Evolutionary conservation across 805 yeast genomes (phyloP).

Genomic region (Millerozyma miso): DNA sequence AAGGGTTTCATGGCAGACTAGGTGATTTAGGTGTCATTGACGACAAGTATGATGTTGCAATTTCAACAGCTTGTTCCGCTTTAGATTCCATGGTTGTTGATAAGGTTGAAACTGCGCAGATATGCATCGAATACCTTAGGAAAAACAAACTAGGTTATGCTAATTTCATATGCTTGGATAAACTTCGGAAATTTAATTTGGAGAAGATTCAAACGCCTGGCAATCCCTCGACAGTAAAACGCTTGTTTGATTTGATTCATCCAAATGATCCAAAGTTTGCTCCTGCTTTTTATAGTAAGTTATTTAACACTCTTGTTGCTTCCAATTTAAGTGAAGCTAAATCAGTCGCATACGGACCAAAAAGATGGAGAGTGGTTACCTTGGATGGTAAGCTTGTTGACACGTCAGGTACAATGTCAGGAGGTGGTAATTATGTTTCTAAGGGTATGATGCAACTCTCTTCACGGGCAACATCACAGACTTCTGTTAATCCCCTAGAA

Average conservation of each 20-base stretch:
- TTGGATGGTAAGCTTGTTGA: slow-evolving; percentile 89
- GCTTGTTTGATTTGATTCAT: slow-evolving; percentile 78
- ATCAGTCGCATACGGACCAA: slow-evolving; percentile 77
- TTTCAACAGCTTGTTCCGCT: slow-evolving; percentile 91
- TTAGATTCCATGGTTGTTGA: slow-evolving; percentile 93
- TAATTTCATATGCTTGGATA: slow-evolving; percentile 74
- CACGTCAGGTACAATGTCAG: slow-evolving; percentile 91
- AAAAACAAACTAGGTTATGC: slow-evolving; percentile 85
- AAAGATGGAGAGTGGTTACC: slow-evolving; percentile 85
- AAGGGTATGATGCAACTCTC: slow-evolving; percentile 73
- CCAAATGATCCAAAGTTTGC: slow-evolving; percentile 65
- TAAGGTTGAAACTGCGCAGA: slow-evolving; percentile 54
- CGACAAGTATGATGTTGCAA: slow-evolving; percentile 83
- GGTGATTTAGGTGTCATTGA: slow-evolving; percentile 94
- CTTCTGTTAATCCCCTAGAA: slow-evolving; percentile 52
- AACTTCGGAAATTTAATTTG: slow-evolving; percentile 61
- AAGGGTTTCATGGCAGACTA: slow-evolving; percentile 83
- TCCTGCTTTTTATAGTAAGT: slow-evolving; percentile 85
- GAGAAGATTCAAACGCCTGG: slow-evolving; percentile 64
- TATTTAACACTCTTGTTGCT: slow-evolving; percentile 87
- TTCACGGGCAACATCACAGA: slow-evolving; percentile 26
- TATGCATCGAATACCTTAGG: slow-evolving; percentile 73
- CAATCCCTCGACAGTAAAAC: slow-evolving; percentile 56
- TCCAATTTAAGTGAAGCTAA: slow-evolving; percentile 74
- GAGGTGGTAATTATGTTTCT: slow-evolving; percentile 77